Percentiles rank a stretch among this genome's conserved stretches.
Conservation (phyloP, 208 protist species). For the Acanthamoeba healyi region DNA sequence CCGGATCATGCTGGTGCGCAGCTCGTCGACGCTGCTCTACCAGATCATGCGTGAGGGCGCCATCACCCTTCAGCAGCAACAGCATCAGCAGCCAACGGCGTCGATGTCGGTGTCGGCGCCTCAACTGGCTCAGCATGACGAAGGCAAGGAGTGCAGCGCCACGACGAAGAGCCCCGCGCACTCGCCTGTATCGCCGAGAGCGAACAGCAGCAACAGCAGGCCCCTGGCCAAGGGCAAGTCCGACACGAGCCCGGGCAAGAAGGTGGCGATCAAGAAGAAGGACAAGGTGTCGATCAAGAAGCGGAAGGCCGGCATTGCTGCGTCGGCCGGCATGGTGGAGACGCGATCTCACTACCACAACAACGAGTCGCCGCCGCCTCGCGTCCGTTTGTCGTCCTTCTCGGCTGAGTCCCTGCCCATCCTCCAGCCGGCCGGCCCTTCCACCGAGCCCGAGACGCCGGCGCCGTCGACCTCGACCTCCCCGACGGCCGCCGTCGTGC, state of each 20-base stretch:
- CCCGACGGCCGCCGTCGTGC: neutral
- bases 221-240: neutral
- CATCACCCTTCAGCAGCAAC: neutral
- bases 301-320: neutral
- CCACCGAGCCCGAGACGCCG: neutral
- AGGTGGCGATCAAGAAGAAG: neutral
- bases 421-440: neutral
- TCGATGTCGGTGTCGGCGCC: no score
- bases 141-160: neutral
- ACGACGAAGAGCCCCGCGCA: neutral
- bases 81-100: neutral
- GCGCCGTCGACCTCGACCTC: neutral
- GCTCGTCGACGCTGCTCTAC: constrained; percentile 29
- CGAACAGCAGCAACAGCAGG: neutral
- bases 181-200: neutral
- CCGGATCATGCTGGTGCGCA: constrained; percentile 48
- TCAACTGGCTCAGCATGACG: neutral
- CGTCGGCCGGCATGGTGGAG: constrained; percentile 35
- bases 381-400: constrained; percentile 16
- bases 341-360: constrained; percentile 14
- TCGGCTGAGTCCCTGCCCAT: constrained; percentile 8
- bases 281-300: neutral
- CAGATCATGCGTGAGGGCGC: constrained; percentile 64
- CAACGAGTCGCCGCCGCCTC: neutral
- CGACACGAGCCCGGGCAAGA: neutral